Evolutionary conservation across 2,329 filamentous ascomycete species (phyloP).

Genomic region (Penicillium sp.): DNA sequence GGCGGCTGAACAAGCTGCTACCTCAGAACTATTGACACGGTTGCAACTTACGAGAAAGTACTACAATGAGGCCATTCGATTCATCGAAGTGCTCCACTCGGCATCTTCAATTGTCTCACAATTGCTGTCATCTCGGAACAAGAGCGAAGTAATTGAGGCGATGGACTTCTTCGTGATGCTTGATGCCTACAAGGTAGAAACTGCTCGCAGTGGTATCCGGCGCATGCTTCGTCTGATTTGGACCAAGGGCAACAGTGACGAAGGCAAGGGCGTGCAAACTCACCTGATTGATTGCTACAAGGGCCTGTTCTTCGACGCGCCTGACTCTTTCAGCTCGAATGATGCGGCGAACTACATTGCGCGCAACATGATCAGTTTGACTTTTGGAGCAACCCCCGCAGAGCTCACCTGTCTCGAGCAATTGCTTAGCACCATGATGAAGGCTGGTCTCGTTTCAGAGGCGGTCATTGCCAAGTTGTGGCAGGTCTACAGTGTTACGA

Average conservation of each 20-base stretch:
- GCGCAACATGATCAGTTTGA: constrained; percentile 98
- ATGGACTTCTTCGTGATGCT: constrained; percentile 98
- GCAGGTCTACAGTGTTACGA: constrained; percentile 96
- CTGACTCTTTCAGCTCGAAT: constrained; percentile 81
- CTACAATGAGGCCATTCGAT: constrained; percentile 88
- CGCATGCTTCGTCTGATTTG: constrained; percentile 96
- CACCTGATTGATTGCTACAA: constrained; percentile 98
- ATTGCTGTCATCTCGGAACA: constrained; percentile 90
- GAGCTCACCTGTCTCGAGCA: constrained; percentile 96
- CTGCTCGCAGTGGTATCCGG: constrained; percentile 87
- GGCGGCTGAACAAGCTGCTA: constrained; percentile 82
- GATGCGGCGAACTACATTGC: constrained; percentile 95
- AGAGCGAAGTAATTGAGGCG: constrained; percentile 96
- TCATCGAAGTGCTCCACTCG: constrained; percentile 87
- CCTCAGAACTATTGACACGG: constrained; percentile 83
- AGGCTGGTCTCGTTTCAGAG: constrained; percentile 80
- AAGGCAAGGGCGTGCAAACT: constrained; percentile 95
- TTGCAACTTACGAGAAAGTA: constrained; percentile 86
- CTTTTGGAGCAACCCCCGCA: constrained; percentile 90
- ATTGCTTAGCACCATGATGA: constrained; percentile 96
- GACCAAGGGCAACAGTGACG: constrained; percentile 99
- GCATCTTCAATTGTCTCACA: constrained; percentile 81
- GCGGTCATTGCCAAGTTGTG: constrained; percentile 88
- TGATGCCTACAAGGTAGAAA: constrained; percentile 94
- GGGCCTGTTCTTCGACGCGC: constrained; percentile 92